Base-by-base conservation (phyloP, 768 basidiomycete genomes). In the Sporobolomyces phaffii region DNA sequence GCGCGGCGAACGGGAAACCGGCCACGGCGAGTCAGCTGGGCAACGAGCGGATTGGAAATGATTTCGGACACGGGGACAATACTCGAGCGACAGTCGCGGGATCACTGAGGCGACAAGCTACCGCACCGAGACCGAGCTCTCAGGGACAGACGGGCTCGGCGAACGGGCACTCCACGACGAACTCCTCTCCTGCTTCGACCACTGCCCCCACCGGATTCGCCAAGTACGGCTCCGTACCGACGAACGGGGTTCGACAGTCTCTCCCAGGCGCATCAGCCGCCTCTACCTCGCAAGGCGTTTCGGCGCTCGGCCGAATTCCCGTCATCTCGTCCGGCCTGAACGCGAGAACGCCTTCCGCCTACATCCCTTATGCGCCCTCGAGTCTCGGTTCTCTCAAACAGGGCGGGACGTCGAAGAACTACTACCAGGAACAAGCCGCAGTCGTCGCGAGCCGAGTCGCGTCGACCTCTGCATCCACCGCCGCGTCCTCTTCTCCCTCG, bases 321-420 rank as follows among this genome's bases (percentile, higher is more conserved):
- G 53, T 69, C 59, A 69, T 69, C 29, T 64, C 59, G 13, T 64
- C 68, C 14, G 68, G 52, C 14, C 8, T 33, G 0, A 24, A 22
- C 48, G 62, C 62, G 1, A 51, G 68, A 10, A 51, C 54, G 11
- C 68, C 64, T 13, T 58, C 54, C 9, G 48, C 40, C 31, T 59
- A 59, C 54, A 41, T 65, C n/a, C 33, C 61, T 36, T 53, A 45
- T 52, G 10, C n/a, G 26, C 31, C 51, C 0, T 3, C 29, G 5
- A 7, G 51, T 5, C 51, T 53, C 51, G 14, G 34, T 14, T 15
- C 15, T 5, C n/a, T 14, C 17, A 58, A n/a, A 5, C 18, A 18
- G 24, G 9, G 20, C 29, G 24, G 29, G 9, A 8, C 28, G 2
- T 15, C 29, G 17, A 44, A 47, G 43, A 58, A 44, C 41, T 26